Evolutionary conservation across 2,329 filamentous ascomycete genomes (phyloP).

Genomic region (Blastomyces percursus): DNA sequence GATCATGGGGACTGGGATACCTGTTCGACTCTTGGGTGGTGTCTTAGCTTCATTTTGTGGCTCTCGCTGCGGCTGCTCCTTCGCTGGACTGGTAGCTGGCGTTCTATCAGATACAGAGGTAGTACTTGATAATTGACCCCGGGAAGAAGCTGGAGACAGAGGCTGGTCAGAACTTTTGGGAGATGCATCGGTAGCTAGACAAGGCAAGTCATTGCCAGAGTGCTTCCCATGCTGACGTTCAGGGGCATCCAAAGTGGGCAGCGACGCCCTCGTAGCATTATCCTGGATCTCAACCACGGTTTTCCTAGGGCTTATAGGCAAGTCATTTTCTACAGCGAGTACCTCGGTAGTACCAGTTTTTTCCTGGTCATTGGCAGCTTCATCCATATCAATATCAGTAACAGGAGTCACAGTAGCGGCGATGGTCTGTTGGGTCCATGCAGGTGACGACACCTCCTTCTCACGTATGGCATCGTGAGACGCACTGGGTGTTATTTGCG

Average conservation of each 20-base stretch:
- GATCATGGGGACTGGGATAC: constrained; percentile 13
- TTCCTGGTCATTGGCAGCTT: background rate
- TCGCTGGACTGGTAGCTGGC: constrained; percentile 25
- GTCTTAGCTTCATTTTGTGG: background rate
- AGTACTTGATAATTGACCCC: constrained; percentile 4
- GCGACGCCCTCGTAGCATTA: constrained; percentile 5
- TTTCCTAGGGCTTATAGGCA: background rate
- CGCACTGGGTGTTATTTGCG: background rate
- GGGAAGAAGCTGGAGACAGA: constrained; percentile 7
- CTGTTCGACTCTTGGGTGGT: background rate
- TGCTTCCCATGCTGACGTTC: background rate
- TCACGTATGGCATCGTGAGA: constrained; percentile 1
- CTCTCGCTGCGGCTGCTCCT: constrained; percentile 38
- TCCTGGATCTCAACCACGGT: background rate
- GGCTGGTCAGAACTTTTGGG: constrained; percentile 16
- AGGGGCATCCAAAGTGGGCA: background rate
- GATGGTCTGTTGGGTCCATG: background rate
- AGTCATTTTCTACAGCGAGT: background rate
- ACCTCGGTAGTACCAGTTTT: background rate
- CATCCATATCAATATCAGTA: constrained; percentile 4
- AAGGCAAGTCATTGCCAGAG: background rate
- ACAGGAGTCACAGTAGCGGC: background rate
- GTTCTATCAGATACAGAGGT: constrained; percentile 3
- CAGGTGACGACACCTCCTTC: constrained; percentile 1
- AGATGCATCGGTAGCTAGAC: background rate